phyloP scores from a whole-genome alignment of 208 protist genomes.

The Entamoeba histolytica region DNA sequence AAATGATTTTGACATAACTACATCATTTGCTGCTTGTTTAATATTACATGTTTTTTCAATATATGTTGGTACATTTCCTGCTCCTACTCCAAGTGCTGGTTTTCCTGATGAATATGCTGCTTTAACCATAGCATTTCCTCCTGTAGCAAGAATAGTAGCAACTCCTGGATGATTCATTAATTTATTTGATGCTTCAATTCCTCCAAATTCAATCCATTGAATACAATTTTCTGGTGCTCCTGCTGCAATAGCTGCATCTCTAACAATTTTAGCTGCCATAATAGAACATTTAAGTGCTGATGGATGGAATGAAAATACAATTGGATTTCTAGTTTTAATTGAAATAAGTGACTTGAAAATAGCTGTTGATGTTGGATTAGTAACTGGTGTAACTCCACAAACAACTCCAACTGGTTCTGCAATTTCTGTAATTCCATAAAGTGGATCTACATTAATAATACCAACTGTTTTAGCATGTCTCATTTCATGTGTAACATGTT shows the following conservation, averaged over 20 bases:
- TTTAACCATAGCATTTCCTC: conserved; percentile 31
- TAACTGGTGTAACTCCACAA: conserved; percentile 16
- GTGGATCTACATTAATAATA: conserved; percentile 15
- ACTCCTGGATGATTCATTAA: conserved; percentile 6
- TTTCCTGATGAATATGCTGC: conserved; percentile 27
- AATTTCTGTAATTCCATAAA: conserved; percentile 4
- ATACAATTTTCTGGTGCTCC: conserved; percentile 17
- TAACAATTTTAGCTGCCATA: conserved; percentile 8
- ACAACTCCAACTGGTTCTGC: conserved; percentile 30
- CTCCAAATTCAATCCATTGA: conserved; percentile 12
- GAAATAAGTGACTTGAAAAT: conserved; percentile 29
- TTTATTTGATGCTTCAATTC: background rate
- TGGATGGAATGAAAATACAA: conserved; percentile 24
- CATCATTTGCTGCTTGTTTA: conserved; percentile 3
- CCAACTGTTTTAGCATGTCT: conserved; percentile 25
- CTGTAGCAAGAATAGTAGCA: conserved; percentile 26
- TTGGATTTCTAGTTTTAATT: conserved; percentile 27
- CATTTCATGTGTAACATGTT: conserved; percentile 23
- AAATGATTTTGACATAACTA: conserved; percentile 28
- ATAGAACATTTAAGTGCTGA: background rate
- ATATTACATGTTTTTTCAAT: conserved; percentile 25
- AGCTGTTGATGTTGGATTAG: conserved; percentile 32
- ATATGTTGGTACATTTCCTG: background rate
- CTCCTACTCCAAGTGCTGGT: conserved; percentile 13
- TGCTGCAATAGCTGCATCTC: conserved; percentile 8